Evolutionary conservation across 352 stramenopile species (phyloP).

Genomic region (Aphanomyces euteiches): DNA sequence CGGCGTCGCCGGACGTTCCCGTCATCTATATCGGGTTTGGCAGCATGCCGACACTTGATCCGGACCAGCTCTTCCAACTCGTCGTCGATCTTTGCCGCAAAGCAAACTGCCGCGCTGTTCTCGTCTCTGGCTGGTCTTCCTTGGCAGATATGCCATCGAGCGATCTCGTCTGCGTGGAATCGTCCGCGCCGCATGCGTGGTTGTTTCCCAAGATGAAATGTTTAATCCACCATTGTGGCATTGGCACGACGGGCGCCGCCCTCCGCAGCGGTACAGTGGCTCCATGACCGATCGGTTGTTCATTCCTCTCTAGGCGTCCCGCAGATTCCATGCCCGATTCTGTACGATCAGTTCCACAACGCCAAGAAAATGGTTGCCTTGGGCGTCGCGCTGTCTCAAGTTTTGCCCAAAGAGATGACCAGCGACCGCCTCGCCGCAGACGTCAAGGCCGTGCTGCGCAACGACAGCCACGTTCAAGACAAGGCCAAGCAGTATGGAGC

Average conservation of each 20-base stretch:
- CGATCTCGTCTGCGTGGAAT: background rate
- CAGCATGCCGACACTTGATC: conserved; percentile 17
- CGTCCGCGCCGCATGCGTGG: background rate
- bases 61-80: background rate
- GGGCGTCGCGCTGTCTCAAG: conserved; percentile 5
- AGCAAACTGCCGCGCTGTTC: background rate
- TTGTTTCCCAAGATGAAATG: conserved; percentile 23
- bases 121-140: conserved; percentile 16
- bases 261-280: background rate
- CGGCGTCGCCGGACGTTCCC: background rate
- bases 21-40: conserved; percentile 29
- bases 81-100: conserved; percentile 14
- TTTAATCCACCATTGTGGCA: conserved; percentile 19
- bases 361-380: conserved; percentile 15
- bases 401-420: background rate
- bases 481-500: background rate
- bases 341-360: conserved; percentile 21
- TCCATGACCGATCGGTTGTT: background rate
- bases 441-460: background rate
- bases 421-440: background rate
- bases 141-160: background rate
- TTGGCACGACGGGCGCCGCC: conserved; percentile 5
- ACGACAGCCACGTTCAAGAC: background rate
- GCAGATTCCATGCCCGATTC: conserved; percentile 19
- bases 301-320: conserved; percentile 15